Evolutionary conservation across 805 yeast species (phyloP), one percentile per base, ranked within the genome.

Genomic region (Starmerella stigmatis): DNA sequence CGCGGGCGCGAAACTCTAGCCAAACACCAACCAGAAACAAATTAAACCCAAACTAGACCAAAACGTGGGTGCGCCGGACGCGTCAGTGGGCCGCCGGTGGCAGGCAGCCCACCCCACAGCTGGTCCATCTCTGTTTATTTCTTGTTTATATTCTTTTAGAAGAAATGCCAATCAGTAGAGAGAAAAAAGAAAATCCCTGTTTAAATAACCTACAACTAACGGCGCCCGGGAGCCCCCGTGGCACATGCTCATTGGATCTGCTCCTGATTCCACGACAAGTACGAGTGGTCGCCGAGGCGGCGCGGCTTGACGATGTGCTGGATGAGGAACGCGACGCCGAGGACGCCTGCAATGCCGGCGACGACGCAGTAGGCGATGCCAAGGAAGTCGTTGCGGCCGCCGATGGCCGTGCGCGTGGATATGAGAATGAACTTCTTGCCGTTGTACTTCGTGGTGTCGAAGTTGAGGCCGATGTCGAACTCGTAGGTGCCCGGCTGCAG

Each of bases 291-390:
- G 5, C 94, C 94, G 32, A 85, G 66, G 46, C 82, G 73, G 51
- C 94, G 71, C n/a, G 95, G 95, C 59, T 78, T 81, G 52, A 89
- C 69, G 39, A 89, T 66, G 53, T 86, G 88, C 63, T 88, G 86
- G 44, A 83, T 61, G 56, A 89, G 67, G 66, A 92, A 92, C 9
- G 77, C 71, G 2, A 83, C 62, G 34, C 84, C 94, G 56, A 85
- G 78, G 8, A 80, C 62, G 29, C 83, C 69, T 22, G 86, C 72
- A 5, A 89, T 59, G 0, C 81, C 85, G 0, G 95, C 96, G 10
- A 86, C 89, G 4, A 86, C 78, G 44, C 88, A 62, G 62, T 83
- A 92, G 15, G 94, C 80, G 16, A 92, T 73, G 3, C 96, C 96
- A 48, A 92, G 64, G 52, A 84, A 78, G 63, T 81, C 62, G 62